Evolutionary conservation across 176 grass and related monocot genomes (phyloP).

Genomic region (Carex scoparia): DNA sequence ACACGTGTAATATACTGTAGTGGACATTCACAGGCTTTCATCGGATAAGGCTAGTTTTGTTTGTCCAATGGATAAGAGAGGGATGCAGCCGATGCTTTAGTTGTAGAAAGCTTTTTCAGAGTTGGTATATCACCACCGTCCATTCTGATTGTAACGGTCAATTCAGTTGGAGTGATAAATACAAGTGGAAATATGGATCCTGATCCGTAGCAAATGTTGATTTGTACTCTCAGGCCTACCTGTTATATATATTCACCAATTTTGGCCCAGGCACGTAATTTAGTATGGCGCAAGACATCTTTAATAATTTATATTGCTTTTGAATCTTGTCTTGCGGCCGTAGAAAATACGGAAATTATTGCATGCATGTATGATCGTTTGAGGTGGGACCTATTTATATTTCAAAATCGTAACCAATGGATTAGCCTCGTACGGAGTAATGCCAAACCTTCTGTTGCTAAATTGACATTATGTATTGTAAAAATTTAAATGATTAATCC

Average conservation of each 20-base stretch:
- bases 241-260: neutral
- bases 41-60: neutral
- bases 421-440: neutral
- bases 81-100: neutral
- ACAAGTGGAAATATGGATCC: neutral
- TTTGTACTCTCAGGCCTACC: neutral
- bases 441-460: neutral
- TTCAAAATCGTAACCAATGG: neutral
- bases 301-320: neutral
- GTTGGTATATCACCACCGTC: neutral
- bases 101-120: neutral
- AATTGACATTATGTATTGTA: neutral
- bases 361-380: neutral
- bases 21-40: neutral
- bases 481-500: neutral
- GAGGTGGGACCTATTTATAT: neutral
- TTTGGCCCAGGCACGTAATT: neutral
- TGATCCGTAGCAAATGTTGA: constrained; percentile 5
- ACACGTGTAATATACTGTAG: neutral
- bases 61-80: neutral
- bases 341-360: neutral
- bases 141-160: neutral
- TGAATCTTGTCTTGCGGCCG: neutral
- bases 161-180: neutral
- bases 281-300: neutral